Evolutionary conservation across 1,284 basidiomycete genomes (phyloP).

Genomic region (Cryptococcus sp.): DNA sequence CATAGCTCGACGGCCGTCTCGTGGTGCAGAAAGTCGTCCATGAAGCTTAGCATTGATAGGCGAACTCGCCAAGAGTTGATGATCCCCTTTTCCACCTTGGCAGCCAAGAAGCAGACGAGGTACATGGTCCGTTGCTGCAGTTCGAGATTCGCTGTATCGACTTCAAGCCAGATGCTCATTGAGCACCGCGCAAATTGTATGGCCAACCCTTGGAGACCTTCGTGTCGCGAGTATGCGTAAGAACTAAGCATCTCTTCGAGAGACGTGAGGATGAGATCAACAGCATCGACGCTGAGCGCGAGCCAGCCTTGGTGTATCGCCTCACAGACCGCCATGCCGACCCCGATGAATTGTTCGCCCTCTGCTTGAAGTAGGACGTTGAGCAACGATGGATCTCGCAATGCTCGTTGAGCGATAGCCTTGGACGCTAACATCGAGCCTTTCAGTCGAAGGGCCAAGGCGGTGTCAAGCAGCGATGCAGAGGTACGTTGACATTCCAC

Average conservation of each 20-base stretch:
- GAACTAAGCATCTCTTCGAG: slow-evolving; percentile 60
- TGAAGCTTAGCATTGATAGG: slow-evolving; percentile 65
- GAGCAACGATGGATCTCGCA: slow-evolving; percentile 66
- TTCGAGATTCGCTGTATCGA: slow-evolving; percentile 50
- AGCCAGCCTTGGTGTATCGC: slow-evolving; percentile 63
- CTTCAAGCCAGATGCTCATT: slow-evolving; percentile 64
- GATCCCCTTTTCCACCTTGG: slow-evolving; percentile 55
- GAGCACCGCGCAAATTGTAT: slow-evolving; percentile 70
- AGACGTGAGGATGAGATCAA: slow-evolving; percentile 61
- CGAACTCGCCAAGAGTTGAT: slow-evolving; percentile 69
- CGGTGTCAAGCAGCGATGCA: slow-evolving; percentile 21
- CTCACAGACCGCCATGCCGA: slow-evolving; percentile 63
- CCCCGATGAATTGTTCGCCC: slow-evolving; percentile 60
- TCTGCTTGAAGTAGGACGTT: slow-evolving; percentile 62
- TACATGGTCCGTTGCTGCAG: slow-evolving; percentile 57
- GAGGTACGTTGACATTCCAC: slow-evolving; percentile 35
- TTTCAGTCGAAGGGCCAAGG: slow-evolving; percentile 55
- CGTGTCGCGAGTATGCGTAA: slow-evolving; percentile 65
- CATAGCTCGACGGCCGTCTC: slow-evolving; percentile 58
- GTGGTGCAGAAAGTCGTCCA: slow-evolving; percentile 64
- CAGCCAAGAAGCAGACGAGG: slow-evolving; percentile 62
- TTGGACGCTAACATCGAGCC: slow-evolving; percentile 52
- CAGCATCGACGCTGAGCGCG: slow-evolving; percentile 58
- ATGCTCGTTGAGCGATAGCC: slow-evolving; percentile 60
- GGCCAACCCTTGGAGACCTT: slow-evolving; percentile 60